Evolutionary conservation across 192 early-diverging fungal species (phyloP).

Genomic region (Ambispora gerdemannii): DNA sequence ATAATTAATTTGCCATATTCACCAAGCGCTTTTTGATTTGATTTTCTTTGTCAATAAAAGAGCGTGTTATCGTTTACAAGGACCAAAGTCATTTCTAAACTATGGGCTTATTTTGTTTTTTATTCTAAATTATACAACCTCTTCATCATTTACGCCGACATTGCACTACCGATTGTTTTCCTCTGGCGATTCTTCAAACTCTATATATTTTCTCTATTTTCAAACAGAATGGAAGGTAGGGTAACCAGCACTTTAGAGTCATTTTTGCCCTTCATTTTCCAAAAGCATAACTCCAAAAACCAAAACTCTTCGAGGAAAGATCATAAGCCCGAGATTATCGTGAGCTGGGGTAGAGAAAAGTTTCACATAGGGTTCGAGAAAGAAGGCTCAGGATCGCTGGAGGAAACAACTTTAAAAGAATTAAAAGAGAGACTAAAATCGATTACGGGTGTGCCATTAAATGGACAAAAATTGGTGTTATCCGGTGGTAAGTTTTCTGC

Average conservation of each 20-base stretch:
- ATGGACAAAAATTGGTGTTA: slow-evolving; percentile 68
- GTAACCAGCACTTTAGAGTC: neutral
- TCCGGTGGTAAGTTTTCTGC: slow-evolving; percentile 72
- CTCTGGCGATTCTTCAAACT: neutral
- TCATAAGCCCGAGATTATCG: neutral
- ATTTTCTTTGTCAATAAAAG: too few species aligned
- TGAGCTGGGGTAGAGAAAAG: slow-evolving; percentile 19
- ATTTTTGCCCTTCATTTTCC: neutral
- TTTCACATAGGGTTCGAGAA: slow-evolving; percentile 34
- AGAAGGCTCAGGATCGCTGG: slow-evolving; percentile 37
- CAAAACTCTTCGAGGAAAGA: neutral
- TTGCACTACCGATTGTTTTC: neutral
- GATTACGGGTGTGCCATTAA: slow-evolving; percentile 72
- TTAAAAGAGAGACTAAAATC: slow-evolving; percentile 72
- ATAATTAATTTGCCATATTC: too few species aligned
- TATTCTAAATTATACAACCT: too few species aligned
- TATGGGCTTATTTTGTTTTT: too few species aligned
- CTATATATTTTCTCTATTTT: neutral
- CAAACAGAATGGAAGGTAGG: neutral
- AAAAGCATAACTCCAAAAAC: neutral
- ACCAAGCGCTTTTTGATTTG: too few species aligned
- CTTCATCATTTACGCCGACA: neutral
- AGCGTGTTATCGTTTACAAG: too few species aligned
- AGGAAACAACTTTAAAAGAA: slow-evolving; percentile 62
- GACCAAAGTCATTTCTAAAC: too few species aligned